These are phyloP conservation scores for Cucurbita pepo DNA, from an alignment of 306 rosid genomes.

Conservation along the genomic window DNA sequence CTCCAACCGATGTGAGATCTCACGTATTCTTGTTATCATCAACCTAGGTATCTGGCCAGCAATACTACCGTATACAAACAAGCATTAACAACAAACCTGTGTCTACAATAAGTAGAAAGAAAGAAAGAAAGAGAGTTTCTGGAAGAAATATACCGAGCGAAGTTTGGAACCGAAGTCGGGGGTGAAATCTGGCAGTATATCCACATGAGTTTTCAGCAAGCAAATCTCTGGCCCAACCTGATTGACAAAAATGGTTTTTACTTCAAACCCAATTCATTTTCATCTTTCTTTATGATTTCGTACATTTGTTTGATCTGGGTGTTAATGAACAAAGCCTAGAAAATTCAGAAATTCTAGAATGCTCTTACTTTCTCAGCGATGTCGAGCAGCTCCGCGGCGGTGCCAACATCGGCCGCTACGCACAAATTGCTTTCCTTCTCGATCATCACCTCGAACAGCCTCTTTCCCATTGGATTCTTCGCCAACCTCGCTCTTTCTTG, in stretches of 20 bases:
- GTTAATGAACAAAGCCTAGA: neutral
- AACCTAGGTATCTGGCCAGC: neutral
- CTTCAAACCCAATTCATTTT: neutral
- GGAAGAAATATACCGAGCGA: constrained; percentile 34
- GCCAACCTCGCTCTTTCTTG: constrained; percentile 56
- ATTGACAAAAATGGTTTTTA: neutral
- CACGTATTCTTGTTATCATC: neutral
- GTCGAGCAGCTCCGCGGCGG: constrained; percentile 65
- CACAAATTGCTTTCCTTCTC: constrained; percentile 70
- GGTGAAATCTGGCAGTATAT: constrained; percentile 83
- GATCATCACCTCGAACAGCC: constrained; percentile 61
- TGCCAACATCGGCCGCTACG: constrained; percentile 82
- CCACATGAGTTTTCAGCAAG: constrained; percentile 84
- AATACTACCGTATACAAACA: neutral
- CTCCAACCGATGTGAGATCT: no score
- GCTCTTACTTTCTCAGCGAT: constrained; percentile 57
- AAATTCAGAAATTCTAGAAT: neutral
- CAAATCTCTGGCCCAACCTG: constrained; percentile 96
- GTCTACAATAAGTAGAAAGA: neutral
- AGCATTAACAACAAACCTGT: neutral
- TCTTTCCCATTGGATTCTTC: constrained; percentile 77
- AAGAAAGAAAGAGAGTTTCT: neutral
- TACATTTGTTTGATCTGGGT: neutral
- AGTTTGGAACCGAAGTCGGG: constrained; percentile 77
- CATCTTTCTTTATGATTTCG: neutral